Conservation (phyloP, 441 rosid species). For the Erodium trifolium region DNA sequence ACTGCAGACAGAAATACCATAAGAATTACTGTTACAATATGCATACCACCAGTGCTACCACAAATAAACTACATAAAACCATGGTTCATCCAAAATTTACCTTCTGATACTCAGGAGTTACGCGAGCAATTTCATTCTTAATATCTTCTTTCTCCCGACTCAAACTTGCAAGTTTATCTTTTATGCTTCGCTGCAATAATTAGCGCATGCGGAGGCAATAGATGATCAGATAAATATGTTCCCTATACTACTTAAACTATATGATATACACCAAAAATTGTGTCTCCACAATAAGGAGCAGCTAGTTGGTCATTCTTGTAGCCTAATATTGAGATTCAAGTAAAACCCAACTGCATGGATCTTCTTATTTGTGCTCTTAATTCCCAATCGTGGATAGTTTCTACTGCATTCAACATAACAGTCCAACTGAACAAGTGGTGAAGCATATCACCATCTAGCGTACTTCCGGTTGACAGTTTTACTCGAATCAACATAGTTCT, state of each 20-base stretch:
- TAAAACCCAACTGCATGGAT: conserved; percentile 3
- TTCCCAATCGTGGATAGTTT: not conserved
- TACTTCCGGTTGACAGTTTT: not conserved
- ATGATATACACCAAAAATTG: not conserved
- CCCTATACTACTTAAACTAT: not conserved
- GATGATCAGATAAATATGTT: conserved; percentile 1
- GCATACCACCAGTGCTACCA: conserved; percentile 12
- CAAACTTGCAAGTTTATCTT: conserved; percentile 74
- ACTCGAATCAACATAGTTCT: not conserved
- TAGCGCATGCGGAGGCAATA: not conserved
- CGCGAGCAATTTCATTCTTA: conserved; percentile 54
- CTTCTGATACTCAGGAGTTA: conserved; percentile 66
- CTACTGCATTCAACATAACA: not conserved
- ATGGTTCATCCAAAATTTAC: conserved; percentile 27
- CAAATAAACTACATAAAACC: conserved; percentile 9
- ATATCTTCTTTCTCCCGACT: conserved; percentile 69
- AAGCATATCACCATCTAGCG: not conserved
- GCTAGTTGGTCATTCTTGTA: not conserved
- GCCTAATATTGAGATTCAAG: conserved; percentile 4
- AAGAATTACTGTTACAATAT: conserved; percentile 8
- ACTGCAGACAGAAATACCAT: conserved; percentile 28
- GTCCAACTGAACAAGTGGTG: conserved; percentile 4
- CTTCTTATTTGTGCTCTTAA: not conserved
- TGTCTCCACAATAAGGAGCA: not conserved
- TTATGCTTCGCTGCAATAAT: conserved; percentile 66